These are phyloP conservation scores for Selaginella tamariscina DNA, from an alignment of 75 land plant species.

Conservation along the genomic window DNA sequence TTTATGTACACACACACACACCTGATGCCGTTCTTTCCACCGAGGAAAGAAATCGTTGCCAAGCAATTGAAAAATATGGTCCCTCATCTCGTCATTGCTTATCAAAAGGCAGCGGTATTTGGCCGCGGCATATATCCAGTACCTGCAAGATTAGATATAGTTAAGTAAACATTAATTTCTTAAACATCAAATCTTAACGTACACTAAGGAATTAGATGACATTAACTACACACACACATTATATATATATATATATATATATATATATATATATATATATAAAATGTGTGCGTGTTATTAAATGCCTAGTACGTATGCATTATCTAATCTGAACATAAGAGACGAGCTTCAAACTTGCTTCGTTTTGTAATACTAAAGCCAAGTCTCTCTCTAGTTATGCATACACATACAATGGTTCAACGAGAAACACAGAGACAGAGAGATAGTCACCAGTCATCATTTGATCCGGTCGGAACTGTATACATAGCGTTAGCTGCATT, in stretches of 20 bases:
- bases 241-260: too few species aligned
- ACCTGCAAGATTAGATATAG: constrained; percentile 34
- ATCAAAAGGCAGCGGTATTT: constrained; percentile 40
- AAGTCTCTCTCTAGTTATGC: background rate
- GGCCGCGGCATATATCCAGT: constrained; percentile 87
- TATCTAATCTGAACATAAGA: too few species aligned
- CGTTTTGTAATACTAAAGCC: too few species aligned
- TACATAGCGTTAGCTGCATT: constrained; percentile 35
- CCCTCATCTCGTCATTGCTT: constrained; percentile 41
- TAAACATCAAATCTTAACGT: too few species aligned
- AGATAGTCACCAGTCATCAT: constrained; percentile 59
- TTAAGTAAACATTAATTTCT: background rate
- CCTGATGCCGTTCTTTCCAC: constrained; percentile 65
- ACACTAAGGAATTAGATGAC: too few species aligned
- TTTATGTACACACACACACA: constrained; percentile 20
- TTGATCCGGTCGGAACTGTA: constrained; percentile 65
- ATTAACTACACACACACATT: too few species aligned
- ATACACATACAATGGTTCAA: too few species aligned
- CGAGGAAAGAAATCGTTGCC: constrained; percentile 51
- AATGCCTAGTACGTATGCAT: too few species aligned
- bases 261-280: too few species aligned
- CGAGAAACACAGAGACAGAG: background rate
- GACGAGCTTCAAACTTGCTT: too few species aligned
- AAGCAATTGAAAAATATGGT: constrained; percentile 34
- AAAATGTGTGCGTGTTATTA: too few species aligned